Conservation (phyloP, 176 grass and related monocot species). For the Cenchrus purpureus region DNA sequence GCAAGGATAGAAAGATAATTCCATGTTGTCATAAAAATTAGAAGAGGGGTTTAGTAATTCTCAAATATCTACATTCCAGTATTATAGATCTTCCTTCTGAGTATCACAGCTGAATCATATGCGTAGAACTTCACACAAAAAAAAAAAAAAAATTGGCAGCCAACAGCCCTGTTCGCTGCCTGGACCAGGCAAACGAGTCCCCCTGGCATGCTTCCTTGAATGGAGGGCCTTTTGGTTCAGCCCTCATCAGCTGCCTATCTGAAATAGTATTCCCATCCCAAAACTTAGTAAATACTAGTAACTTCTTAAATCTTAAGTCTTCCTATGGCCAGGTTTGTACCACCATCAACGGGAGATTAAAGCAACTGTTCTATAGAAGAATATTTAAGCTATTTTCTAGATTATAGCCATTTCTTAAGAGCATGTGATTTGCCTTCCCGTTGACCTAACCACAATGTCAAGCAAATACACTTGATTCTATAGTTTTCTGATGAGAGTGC, state of each 20-base stretch:
- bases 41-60: not conserved
- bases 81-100: not conserved
- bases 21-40: not conserved
- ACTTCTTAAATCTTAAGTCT: not conserved
- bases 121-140: not conserved
- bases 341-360: not conserved
- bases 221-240: not conserved
- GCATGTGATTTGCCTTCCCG: not conserved
- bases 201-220: not conserved
- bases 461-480: not conserved
- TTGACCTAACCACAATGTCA: not conserved
- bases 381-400: not conserved
- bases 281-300: not conserved
- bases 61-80: not conserved
- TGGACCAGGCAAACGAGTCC: not conserved
- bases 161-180: not conserved
- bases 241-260: not conserved
- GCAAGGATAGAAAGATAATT: not conserved
- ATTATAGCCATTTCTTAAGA: not conserved
- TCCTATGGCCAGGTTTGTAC: not conserved
- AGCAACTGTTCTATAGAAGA: not conserved
- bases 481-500: not conserved
- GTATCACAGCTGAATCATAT: not conserved
- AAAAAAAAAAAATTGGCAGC: too few species aligned
- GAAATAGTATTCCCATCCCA: not conserved